Evolutionary conservation across 2,329 filamentous ascomycete genomes (phyloP).

Genomic region (Scedosporium apiospermum): DNA sequence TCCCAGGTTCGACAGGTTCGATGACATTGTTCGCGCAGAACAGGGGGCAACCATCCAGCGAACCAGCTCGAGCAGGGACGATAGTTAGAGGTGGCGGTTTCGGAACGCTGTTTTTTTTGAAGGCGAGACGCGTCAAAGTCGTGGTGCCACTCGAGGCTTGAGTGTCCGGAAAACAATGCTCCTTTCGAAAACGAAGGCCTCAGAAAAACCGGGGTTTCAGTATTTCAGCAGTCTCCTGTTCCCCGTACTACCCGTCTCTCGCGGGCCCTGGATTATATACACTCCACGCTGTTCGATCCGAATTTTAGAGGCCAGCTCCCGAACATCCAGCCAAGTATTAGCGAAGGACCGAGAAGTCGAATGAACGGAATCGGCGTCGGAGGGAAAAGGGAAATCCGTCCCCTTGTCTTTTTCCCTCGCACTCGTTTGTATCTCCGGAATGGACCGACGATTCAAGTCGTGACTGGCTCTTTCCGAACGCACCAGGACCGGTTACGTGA

Average conservation of each 20-base stretch:
- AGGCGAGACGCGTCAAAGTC: no score
- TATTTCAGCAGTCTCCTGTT: not conserved
- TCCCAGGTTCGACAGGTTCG: conserved; percentile 21
- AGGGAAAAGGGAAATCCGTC: not conserved
- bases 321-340: not conserved
- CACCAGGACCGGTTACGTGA: not conserved
- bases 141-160: no score
- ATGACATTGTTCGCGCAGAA: conserved; percentile 1
- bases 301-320: not conserved
- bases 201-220: not conserved
- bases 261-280: not conserved
- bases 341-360: not conserved
- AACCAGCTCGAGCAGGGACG: not conserved
- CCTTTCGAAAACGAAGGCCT: not conserved
- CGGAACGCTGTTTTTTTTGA: not conserved
- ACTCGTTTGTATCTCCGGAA: no score
- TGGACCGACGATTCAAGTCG: not conserved
- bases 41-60: not conserved
- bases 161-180: no score
- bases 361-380: not conserved
- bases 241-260: not conserved
- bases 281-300: not conserved
- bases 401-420: no score
- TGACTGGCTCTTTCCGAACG: not conserved
- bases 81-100: not conserved